Conservation (phyloP, 2,329 filamentous ascomycete genomes). For the Arthrinium phaeospermum region DNA sequence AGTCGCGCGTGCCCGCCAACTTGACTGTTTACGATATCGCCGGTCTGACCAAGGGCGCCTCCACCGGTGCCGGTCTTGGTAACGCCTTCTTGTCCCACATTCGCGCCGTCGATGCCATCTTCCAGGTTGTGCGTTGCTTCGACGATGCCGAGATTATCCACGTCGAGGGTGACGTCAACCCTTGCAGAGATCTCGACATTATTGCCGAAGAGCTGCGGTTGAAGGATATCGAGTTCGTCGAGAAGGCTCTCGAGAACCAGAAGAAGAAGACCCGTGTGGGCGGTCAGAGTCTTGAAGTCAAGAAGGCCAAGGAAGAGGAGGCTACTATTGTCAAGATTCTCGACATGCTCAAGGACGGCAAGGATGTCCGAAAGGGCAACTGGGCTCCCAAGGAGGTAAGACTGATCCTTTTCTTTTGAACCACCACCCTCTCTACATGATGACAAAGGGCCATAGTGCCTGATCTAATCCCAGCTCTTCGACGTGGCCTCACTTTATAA, state of each 20-base stretch:
- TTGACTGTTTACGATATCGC: constrained; percentile 99
- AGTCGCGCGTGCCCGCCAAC: constrained; percentile 95
- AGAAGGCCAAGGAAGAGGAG: constrained; percentile 95
- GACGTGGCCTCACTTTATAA: constrained; percentile 76
- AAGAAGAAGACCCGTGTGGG: constrained; percentile 95
- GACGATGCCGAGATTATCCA: constrained; percentile 99
- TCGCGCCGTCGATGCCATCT: constrained; percentile 96
- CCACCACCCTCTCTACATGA: constrained; percentile 62
- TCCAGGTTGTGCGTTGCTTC: constrained; percentile 95
- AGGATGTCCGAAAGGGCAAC: constrained; percentile 88
- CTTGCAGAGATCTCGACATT: constrained; percentile 90
- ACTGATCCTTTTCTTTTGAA: constrained; percentile 33
- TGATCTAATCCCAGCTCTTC: constrained; percentile 99
- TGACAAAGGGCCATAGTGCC: constrained; percentile 97
- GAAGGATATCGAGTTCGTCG: constrained; percentile 98
- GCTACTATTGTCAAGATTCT: constrained; percentile 91
- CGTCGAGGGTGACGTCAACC: constrained; percentile 98
- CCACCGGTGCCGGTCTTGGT: constrained; percentile 94
- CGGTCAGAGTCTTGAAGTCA: constrained; percentile 95
- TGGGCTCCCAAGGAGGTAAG: constrained; percentile 96
- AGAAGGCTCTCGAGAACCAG: constrained; percentile 90
- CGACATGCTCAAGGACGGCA: constrained; percentile 81
- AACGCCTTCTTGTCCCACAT: constrained; percentile 99
- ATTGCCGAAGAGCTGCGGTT: constrained; percentile 95
- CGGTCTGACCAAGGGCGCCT: constrained; percentile 92